Percentiles rank a stretch among this genome's conserved stretches.
phyloP scores from a whole-genome alignment of 2,329 filamentous ascomycete genomes.

The Tolypocladium tropicale region DNA sequence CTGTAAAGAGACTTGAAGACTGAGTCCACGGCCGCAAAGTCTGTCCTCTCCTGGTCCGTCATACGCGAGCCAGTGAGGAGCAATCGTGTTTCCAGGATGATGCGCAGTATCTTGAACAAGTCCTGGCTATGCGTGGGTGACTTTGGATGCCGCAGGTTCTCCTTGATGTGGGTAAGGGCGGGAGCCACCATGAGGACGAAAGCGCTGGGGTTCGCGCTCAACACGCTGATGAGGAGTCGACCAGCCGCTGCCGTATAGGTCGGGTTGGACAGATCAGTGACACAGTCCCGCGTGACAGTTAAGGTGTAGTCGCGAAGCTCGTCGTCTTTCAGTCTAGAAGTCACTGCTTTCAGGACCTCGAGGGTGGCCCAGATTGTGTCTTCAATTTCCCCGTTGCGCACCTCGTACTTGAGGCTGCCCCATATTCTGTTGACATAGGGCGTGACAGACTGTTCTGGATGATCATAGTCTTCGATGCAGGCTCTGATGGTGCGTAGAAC shows the following conservation, averaged over 20 bases:
- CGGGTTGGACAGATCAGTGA: slow-evolving; percentile 41
- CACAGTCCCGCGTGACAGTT: slow-evolving; percentile 40
- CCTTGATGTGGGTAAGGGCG: slow-evolving; percentile 36
- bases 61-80: slow-evolving; percentile 24
- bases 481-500: slow-evolving; percentile 45
- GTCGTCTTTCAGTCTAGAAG: slow-evolving; percentile 32
- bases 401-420: slow-evolving; percentile 53
- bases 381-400: slow-evolving; percentile 49
- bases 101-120: slow-evolving; percentile 39
- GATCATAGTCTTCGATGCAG: slow-evolving; percentile 38
- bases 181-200: slow-evolving; percentile 38
- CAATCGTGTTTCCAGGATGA: slow-evolving; percentile 36
- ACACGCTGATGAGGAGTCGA: slow-evolving; percentile 38
- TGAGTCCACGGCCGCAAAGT: slow-evolving; percentile 23
- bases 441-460: slow-evolving; percentile 33
- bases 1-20: slow-evolving; percentile 32
- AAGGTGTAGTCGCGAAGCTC: slow-evolving; percentile 35
- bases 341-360: slow-evolving; percentile 40
- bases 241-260: slow-evolving; percentile 43
- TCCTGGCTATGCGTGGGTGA: slow-evolving; percentile 40
- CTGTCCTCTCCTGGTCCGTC: slow-evolving; percentile 23
- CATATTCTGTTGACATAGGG: slow-evolving; percentile 43
- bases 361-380: slow-evolving; percentile 47
- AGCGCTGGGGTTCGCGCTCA: slow-evolving; percentile 35
- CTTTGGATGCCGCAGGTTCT: slow-evolving; percentile 39